Conservation (phyloP, 768 basidiomycete species). For the Candolleomyces eurysporus region DNA sequence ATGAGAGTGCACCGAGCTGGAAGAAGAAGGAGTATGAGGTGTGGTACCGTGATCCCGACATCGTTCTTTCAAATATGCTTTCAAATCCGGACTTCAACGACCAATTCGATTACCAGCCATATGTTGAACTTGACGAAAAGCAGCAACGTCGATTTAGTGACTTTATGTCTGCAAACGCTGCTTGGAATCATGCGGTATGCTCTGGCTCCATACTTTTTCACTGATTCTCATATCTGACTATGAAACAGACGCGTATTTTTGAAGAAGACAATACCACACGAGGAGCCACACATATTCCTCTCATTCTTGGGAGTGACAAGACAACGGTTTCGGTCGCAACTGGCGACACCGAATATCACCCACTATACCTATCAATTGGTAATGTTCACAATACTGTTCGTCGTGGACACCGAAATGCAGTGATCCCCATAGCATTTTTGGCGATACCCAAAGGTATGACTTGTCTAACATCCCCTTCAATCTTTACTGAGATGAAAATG, state of each 20-base stretch:
- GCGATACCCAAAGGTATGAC: conserved; percentile 13
- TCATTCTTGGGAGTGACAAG: conserved; percentile 37
- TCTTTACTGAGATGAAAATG: too few species aligned
- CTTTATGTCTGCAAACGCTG: conserved; percentile 40
- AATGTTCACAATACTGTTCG: conserved; percentile 30
- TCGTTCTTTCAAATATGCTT: conserved; percentile 26
- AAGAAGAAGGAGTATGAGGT: conserved; percentile 23
- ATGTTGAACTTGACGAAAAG: conserved; percentile 9
- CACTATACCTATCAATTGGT: conserved; percentile 31
- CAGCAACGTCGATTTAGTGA: conserved; percentile 27
- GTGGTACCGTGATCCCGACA: conserved; percentile 28
- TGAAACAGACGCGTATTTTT: conserved; percentile 12
- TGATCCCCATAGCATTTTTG: conserved; percentile 27
- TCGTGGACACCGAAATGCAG: conserved; percentile 29
- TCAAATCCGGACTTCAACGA: conserved; percentile 32
- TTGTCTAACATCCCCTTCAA: not conserved
- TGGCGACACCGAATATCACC: conserved; percentile 36
- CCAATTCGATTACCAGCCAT: conserved; percentile 27
- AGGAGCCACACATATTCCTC: conserved; percentile 28
- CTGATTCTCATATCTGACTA: not conserved
- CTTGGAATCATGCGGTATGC: conserved; percentile 37
- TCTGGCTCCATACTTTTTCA: too few species aligned
- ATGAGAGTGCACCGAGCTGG: conserved; percentile 24
- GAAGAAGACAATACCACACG: conserved; percentile 17
- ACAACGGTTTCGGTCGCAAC: conserved; percentile 36